Percentiles rank a stretch among this genome's conserved stretches.
Conservation (phyloP, 2,329 filamentous ascomycete genomes). For the Dichotomopilus funicola region DNA sequence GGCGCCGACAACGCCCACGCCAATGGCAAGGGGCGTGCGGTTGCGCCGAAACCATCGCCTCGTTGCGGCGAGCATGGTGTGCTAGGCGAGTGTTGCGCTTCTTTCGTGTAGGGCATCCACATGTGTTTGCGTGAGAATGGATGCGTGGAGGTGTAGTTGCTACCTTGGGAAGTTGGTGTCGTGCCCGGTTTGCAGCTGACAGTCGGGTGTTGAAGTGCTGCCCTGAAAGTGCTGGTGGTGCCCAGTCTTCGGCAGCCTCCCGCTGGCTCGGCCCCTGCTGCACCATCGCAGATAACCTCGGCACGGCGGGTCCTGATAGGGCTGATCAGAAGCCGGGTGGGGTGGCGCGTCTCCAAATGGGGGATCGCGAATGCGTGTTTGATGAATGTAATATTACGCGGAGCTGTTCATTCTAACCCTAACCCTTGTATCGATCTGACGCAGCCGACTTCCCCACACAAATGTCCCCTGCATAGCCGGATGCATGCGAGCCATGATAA, state of each 20-base stretch:
- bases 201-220: not conserved
- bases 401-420: not conserved
- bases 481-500: too few relatives aligned
- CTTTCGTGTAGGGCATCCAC: constrained; percentile 3
- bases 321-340: not conserved
- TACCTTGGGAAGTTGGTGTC: too few relatives aligned
- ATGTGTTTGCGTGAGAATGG: not conserved
- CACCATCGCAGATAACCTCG: constrained; percentile 3
- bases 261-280: not conserved
- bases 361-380: not conserved
- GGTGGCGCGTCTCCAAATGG: not conserved
- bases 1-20: constrained; percentile 77
- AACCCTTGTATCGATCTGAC: not conserved
- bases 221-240: not conserved
- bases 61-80: constrained; percentile 59
- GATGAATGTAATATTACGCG: not conserved
- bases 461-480: too few relatives aligned
- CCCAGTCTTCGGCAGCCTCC: not conserved
- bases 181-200: not conserved
- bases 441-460: too few relatives aligned
- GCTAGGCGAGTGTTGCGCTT: not conserved
- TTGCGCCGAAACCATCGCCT: constrained; percentile 91
- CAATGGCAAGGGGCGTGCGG: constrained; percentile 80
- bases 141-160: not conserved
- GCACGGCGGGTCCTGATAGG: constrained; percentile 6